phyloP scores from a whole-genome alignment of 2,329 filamentous ascomycete species.

The Tetracladium maxilliforme region DNA sequence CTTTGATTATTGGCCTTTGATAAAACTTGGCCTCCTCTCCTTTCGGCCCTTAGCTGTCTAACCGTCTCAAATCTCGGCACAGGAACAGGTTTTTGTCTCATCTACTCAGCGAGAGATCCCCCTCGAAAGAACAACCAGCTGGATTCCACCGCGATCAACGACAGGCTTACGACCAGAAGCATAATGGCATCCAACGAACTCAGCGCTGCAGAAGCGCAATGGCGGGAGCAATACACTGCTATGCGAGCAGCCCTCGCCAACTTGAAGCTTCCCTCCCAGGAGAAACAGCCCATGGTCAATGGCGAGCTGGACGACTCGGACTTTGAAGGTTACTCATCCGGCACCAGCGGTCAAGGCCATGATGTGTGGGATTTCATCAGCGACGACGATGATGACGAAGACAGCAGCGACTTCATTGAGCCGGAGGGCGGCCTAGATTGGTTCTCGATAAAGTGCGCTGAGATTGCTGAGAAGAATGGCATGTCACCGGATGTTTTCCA shows the following conservation, averaged over 20 bases:
- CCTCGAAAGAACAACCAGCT: no score
- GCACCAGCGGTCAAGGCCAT: slow-evolving; percentile 51
- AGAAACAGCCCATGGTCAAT: slow-evolving; percentile 21
- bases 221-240: slow-evolving; percentile 70
- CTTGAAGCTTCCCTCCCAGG: slow-evolving; percentile 33
- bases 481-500: slow-evolving; percentile 57
- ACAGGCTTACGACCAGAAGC: no score
- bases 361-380: slow-evolving; percentile 92
- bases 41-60: no score
- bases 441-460: slow-evolving; percentile 57
- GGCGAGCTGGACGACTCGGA: slow-evolving; percentile 41
- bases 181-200: no score
- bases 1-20: no score
- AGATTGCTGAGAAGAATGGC: slow-evolving; percentile 50
- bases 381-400: slow-evolving; percentile 51
- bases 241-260: slow-evolving; percentile 79
- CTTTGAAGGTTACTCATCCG: slow-evolving; percentile 29
- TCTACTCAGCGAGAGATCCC: no score
- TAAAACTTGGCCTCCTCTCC: no score
- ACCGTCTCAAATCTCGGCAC: no score
- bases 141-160: no score
- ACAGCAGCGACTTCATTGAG: slow-evolving; percentile 51
- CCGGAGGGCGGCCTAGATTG: slow-evolving; percentile 44
- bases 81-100: no score
- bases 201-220: slow-evolving; percentile 48